phyloP scores from a whole-genome alignment of 805 yeast species.

The Brettanomyces anomalus region DNA sequence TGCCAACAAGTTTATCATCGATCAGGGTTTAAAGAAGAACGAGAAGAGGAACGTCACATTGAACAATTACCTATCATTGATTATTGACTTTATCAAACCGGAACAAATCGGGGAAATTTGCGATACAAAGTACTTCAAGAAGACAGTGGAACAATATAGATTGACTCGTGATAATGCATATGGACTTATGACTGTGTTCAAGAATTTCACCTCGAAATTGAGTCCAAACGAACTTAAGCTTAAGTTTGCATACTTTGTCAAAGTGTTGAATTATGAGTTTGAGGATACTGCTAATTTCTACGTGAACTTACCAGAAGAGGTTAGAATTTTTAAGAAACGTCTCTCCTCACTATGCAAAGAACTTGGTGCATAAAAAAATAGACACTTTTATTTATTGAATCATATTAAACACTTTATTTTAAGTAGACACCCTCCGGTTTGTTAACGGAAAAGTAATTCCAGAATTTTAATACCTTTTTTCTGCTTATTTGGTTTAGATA shows the following conservation, averaged over 20 bases:
- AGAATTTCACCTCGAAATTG: slow-evolving; percentile 4
- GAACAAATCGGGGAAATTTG: slow-evolving; percentile 12
- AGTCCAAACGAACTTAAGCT: slow-evolving; percentile 7
- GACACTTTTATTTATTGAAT: neutral
- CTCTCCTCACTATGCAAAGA: neutral
- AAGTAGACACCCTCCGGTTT: no score
- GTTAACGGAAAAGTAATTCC: no score
- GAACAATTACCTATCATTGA: slow-evolving; percentile 23
- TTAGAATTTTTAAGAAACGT: slow-evolving; percentile 18
- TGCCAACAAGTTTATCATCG: slow-evolving; percentile 17
- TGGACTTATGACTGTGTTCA: slow-evolving; percentile 24
- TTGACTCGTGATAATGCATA: slow-evolving; percentile 26
- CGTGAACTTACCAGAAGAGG: slow-evolving; percentile 24
- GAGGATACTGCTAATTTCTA: slow-evolving; percentile 27
- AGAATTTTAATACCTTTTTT: no score
- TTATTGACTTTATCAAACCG: slow-evolving; percentile 21
- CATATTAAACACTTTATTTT: no score
- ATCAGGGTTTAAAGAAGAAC: slow-evolving; percentile 25
- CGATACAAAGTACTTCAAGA: slow-evolving; percentile 19
- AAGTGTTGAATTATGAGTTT: slow-evolving; percentile 25
- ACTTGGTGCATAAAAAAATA: neutral
- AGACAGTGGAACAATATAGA: slow-evolving; percentile 26
- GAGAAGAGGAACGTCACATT: slow-evolving; percentile 7
- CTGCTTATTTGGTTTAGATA: no score
- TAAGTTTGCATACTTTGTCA: slow-evolving; percentile 21